A percentile compares a stretch with the other conserved stretches of the same genome.
Conservation (phyloP, 305 asterid genomes). For the Fraxinus sp. region DNA sequence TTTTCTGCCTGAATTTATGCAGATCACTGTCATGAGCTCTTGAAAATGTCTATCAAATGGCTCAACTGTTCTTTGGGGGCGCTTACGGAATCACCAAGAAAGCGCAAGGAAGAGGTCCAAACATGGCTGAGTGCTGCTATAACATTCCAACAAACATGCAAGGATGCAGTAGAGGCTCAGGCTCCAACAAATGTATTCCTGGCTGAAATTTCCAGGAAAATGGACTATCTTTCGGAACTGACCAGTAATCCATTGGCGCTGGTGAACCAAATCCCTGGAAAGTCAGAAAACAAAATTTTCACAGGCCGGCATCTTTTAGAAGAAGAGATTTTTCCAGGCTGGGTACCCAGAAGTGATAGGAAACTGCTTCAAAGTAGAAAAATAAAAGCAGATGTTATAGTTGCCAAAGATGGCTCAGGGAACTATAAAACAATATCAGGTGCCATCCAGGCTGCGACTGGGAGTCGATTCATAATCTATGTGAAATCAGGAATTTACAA, state of each 20-base stretch:
- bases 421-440: slow-evolving; percentile 50
- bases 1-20: neutral
- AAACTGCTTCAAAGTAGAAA: slow-evolving; percentile 36
- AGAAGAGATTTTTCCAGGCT: slow-evolving; percentile 35
- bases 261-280: slow-evolving; percentile 41
- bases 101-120: slow-evolving; percentile 36
- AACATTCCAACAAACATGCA: slow-evolving; percentile 42
- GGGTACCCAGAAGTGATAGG: slow-evolving; percentile 47
- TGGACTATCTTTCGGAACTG: slow-evolving; percentile 48
- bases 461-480: slow-evolving; percentile 60
- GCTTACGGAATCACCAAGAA: slow-evolving; percentile 29
- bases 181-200: slow-evolving; percentile 30
- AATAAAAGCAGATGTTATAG: slow-evolving; percentile 51
- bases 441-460: slow-evolving; percentile 57
- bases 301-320: neutral
- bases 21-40: slow-evolving; percentile 35
- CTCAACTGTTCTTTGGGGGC: slow-evolving; percentile 36
- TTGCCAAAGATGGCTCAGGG: slow-evolving; percentile 77
- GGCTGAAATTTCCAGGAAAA: slow-evolving; percentile 37
- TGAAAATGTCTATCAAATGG: slow-evolving; percentile 30
- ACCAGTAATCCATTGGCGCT: slow-evolving; percentile 61
- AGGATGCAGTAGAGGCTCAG: slow-evolving; percentile 41
- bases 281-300: neutral
- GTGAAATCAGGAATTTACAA: slow-evolving; percentile 70
- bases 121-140: slow-evolving; percentile 46